Evolutionary conservation across 1,284 basidiomycete genomes (phyloP).

Genomic region (Leccinum pachyderme): DNA sequence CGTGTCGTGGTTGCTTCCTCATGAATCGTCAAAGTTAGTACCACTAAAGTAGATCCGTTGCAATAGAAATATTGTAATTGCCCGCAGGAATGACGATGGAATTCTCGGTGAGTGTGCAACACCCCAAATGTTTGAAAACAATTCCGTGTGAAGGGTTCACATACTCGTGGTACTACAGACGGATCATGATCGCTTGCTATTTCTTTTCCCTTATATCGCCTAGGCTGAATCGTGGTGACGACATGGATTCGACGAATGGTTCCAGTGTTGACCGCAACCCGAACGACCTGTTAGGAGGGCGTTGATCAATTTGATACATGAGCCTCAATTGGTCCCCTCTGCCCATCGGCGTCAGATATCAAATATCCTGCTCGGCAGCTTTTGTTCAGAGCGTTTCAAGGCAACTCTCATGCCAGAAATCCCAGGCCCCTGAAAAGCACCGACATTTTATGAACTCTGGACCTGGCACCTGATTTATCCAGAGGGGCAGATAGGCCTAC

Average conservation of each 20-base stretch:
- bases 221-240: not conserved
- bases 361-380: not conserved
- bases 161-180: not conserved
- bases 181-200: not conserved
- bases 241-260: not conserved
- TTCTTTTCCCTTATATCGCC: not conserved
- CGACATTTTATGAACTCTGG: not conserved
- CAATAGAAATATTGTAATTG: constrained; percentile 3
- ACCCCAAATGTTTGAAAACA: not conserved
- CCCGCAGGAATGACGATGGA: not conserved
- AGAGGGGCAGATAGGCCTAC: not conserved
- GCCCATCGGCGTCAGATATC: not conserved
- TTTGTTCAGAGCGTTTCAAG: not conserved
- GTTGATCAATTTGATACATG: not conserved
- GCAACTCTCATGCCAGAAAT: not conserved
- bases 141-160: not conserved
- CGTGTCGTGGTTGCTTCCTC: constrained; percentile 34
- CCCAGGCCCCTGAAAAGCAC: not conserved
- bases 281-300: not conserved
- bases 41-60: not conserved
- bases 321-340: not conserved
- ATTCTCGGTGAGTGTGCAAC: not conserved
- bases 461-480: not conserved
- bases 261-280: too few species aligned
- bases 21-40: constrained; percentile 5